These are phyloP conservation scores for Lactuca saligna DNA, from an alignment of 129 eudicot species.

Conservation along the genomic window DNA sequence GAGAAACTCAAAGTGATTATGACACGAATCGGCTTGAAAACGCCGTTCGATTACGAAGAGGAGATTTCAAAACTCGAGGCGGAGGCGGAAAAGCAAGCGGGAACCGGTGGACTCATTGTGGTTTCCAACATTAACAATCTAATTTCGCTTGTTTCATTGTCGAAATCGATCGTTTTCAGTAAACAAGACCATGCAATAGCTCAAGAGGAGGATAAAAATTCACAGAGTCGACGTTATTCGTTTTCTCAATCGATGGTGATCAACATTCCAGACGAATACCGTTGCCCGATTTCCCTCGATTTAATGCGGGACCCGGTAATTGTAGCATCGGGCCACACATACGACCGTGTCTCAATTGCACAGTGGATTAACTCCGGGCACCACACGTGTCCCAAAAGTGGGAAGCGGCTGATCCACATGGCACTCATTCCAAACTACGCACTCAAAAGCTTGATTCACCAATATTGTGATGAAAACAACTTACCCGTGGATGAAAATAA, in stretches of 20 bases:
- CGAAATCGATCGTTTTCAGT: slow-evolving; percentile 52
- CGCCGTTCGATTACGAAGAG: slow-evolving; percentile 56
- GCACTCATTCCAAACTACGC: slow-evolving; percentile 83
- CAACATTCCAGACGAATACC: slow-evolving; percentile 72
- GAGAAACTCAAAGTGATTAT: slow-evolving; percentile 46
- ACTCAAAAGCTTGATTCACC: slow-evolving; percentile 65
- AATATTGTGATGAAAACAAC: slow-evolving; percentile 72
- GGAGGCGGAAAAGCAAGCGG: slow-evolving; percentile 75
- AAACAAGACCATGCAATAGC: slow-evolving; percentile 32
- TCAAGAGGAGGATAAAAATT: slow-evolving; percentile 30
- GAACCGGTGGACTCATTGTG: slow-evolving; percentile 86
- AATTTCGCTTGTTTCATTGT: slow-evolving; percentile 61
- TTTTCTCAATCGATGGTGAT: slow-evolving; percentile 48
- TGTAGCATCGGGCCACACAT: slow-evolving; percentile 91
- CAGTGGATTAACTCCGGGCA: slow-evolving; percentile 91
- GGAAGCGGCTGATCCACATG: slow-evolving; percentile 79
- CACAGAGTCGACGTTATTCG: slow-evolving; percentile 38
- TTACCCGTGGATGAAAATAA: slow-evolving; percentile 37
- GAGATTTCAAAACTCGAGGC: slow-evolving; percentile 80
- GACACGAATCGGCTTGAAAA: slow-evolving; percentile 52
- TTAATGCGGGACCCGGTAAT: slow-evolving; percentile 87
- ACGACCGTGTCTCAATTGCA: slow-evolving; percentile 75
- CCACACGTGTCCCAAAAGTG: slow-evolving; percentile 83
- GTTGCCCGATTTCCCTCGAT: slow-evolving; percentile 87
- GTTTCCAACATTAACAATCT: slow-evolving; percentile 80